Evolutionary conservation across 192 early-diverging fungal species (phyloP).

Genomic region (Coemansia sp.): DNA sequence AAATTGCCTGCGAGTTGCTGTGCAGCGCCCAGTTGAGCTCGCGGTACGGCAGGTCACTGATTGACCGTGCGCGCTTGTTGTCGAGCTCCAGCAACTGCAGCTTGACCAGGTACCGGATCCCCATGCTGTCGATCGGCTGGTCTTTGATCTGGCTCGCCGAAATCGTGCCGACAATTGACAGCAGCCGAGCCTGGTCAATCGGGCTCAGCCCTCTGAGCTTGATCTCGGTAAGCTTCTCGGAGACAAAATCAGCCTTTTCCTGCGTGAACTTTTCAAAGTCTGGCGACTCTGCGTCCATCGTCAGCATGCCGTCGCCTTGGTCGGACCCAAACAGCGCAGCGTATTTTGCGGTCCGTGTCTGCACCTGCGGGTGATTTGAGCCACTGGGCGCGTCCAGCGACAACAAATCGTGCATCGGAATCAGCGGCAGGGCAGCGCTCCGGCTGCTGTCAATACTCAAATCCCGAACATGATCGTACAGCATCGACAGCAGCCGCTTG

Average conservation of each 20-base stretch:
- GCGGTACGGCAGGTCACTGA: slow-evolving; percentile 54
- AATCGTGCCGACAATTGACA: slow-evolving; percentile 73
- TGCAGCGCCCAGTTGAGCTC: slow-evolving; percentile 82
- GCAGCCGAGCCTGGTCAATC: slow-evolving; percentile 66
- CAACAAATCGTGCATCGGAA: slow-evolving; percentile 32
- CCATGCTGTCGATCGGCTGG: slow-evolving; percentile 81
- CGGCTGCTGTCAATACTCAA: slow-evolving; percentile 16
- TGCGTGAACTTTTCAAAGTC: slow-evolving; percentile 36
- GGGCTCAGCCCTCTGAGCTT: slow-evolving; percentile 56
- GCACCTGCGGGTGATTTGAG: background rate
- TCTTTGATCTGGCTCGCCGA: slow-evolving; percentile 56
- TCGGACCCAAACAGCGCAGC: slow-evolving; percentile 15
- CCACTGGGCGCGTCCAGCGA: background rate
- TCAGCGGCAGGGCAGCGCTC: slow-evolving; percentile 17
- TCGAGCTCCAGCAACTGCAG: slow-evolving; percentile 60
- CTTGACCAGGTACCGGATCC: slow-evolving; percentile 77
- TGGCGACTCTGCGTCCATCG: slow-evolving; percentile 4
- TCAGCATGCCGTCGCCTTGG: background rate
- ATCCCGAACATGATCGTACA: slow-evolving; percentile 46
- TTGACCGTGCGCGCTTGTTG: slow-evolving; percentile 50
- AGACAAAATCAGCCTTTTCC: slow-evolving; percentile 44
- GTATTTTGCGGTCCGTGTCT: slow-evolving; percentile 6
- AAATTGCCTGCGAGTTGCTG: slow-evolving; percentile 77
- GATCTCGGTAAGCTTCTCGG: slow-evolving; percentile 40
- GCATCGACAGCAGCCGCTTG: slow-evolving; percentile 23